Base-by-base conservation (phyloP, 2,329 filamentous ascomycete species). In the Fusarium sp. region DNA sequence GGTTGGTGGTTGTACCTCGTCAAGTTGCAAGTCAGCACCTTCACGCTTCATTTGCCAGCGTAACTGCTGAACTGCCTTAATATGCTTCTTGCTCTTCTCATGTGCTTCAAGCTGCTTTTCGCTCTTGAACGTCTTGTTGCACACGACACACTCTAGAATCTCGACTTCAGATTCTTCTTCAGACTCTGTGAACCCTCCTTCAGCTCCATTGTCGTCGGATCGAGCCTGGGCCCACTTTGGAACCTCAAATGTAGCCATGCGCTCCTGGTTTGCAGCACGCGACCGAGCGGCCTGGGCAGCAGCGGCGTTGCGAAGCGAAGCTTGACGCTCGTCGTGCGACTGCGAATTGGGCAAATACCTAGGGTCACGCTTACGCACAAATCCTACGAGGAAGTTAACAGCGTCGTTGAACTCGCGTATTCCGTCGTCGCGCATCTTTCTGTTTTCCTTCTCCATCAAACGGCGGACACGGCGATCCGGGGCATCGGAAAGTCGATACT, bases 361-460 rank as follows among this genome's bases (percentile, higher is more conserved):
- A 1, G 94, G 93, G 75, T 99, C 96, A 32, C 96, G 88, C 80
- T 97, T 98, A 68, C 93, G 90, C 17, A 95, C 91, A 78, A 98
- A 98, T 3, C 89, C 85, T 4, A 98, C 91, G 14, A 99, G 84
- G 8, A 93, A 92, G 56, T 93, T 83, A 28, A 99, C 93, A 4
- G 94, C 91, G 62, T 97, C 94, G 78, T 97, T 98, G 81, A 97
- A 98, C 68, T 97, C 92, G 56, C 91, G 88, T 12, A 91, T 87
- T 4, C 89, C 93, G 52, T 95, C 91, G 20, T 97, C 94, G 51
- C 96, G 87, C 23, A 91, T 79, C 67, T 91, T 91, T 71, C 89
- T 92, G 77, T 99, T 99, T 76, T 97, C 95, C 78, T 97, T 97
- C 76, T 98, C 96, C 89, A 98, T 97, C 38, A 93, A 74, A 30